phyloP scores from a whole-genome alignment of 495 filamentous ascomycete species.

The Copromyces sp. region DNA sequence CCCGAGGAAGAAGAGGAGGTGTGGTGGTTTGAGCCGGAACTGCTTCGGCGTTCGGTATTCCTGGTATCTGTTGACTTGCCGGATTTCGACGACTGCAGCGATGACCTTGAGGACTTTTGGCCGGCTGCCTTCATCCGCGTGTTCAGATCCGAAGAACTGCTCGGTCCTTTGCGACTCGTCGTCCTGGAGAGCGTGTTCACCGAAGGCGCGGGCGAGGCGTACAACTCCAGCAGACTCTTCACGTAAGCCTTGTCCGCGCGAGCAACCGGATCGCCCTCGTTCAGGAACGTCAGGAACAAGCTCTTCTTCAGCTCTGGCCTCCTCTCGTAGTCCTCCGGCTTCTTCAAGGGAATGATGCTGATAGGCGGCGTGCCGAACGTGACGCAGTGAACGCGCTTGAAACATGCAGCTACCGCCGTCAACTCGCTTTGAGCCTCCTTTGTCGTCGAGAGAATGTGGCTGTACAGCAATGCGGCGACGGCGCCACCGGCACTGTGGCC shows the following conservation, averaged over 20 bases:
- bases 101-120: conserved; percentile 14
- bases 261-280: conserved; percentile 74
- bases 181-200: not conserved
- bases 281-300: conserved; percentile 66
- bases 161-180: conserved; percentile 4
- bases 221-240: conserved; percentile 57
- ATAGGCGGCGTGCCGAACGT: conserved; percentile 76
- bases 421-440: conserved; percentile 51
- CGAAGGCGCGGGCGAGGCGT: conserved; percentile 49
- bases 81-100: conserved; percentile 21
- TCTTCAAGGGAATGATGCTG: conserved; percentile 54
- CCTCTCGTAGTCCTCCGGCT: conserved; percentile 30
- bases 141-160: not conserved
- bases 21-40: not conserved
- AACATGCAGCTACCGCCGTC: conserved; percentile 52
- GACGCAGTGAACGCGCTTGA: conserved; percentile 69
- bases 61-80: conserved; percentile 12
- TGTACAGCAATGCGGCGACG: conserved; percentile 65
- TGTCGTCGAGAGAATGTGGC: conserved; percentile 59
- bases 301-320: conserved; percentile 43
- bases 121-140: conserved; percentile 11
- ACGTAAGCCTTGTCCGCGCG: conserved; percentile 68
- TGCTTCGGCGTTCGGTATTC: conserved; percentile 7
- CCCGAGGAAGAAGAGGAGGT: not conserved
- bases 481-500: conserved; percentile 80